Evolutionary conservation across 2,329 filamentous ascomycete genomes (phyloP).

Genomic region (Beauveria varroae): DNA sequence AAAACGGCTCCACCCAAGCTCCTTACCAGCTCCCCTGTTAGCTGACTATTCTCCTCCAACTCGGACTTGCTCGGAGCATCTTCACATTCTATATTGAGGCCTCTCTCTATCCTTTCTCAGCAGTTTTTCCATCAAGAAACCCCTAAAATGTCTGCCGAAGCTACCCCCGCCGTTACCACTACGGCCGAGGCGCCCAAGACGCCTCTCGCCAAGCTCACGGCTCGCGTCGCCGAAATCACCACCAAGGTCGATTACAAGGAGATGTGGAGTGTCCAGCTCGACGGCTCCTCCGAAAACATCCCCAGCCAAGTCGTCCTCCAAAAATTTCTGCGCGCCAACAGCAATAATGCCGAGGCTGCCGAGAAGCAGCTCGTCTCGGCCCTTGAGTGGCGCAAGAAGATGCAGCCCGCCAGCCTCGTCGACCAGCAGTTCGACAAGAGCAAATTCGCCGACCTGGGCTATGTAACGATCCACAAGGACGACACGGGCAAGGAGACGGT

Average conservation of each 20-base stretch:
- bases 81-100: not conserved
- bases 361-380: conserved; percentile 72
- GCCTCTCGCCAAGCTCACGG: conserved; percentile 48
- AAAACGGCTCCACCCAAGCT: not conserved
- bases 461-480: conserved; percentile 63
- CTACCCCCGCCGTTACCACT: conserved; percentile 11
- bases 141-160: conserved; percentile 23
- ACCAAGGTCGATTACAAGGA: conserved; percentile 56
- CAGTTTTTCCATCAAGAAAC: not conserved
- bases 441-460: conserved; percentile 75
- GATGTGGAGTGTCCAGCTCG: conserved; percentile 79
- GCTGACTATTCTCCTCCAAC: not conserved
- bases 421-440: conserved; percentile 54
- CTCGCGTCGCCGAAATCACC: conserved; percentile 50
- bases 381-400: conserved; percentile 73
- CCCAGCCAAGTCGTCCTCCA: conserved; percentile 80
- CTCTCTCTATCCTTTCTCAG: not conserved
- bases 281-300: conserved; percentile 44
- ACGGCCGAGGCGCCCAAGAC: conserved; percentile 18
- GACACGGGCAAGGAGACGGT: conserved; percentile 51
- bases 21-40: not conserved
- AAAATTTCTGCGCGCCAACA: conserved; percentile 90
- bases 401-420: conserved; percentile 61
- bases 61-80: conserved; percentile 4
- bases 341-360: conserved; percentile 64